A percentile compares a stretch with the other conserved stretches of the same genome.
Evolutionary conservation across 2,329 filamentous ascomycete species (phyloP).

Genomic region (Fonsecaea monophora): DNA sequence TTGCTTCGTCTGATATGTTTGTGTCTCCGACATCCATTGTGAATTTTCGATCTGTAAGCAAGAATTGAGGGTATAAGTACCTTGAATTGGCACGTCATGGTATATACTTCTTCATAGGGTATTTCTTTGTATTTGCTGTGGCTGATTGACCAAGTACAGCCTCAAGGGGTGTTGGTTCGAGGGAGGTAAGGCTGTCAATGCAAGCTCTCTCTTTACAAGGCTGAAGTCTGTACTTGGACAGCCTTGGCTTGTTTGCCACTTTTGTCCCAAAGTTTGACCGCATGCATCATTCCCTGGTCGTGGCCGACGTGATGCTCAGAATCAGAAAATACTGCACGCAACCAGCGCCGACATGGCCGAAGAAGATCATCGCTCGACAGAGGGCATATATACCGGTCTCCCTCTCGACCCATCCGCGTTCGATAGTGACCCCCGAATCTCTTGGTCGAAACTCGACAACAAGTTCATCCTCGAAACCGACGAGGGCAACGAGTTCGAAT

Average conservation of each 20-base stretch:
- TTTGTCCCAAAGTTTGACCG: not conserved
- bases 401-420: constrained; percentile 70
- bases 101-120: too few species aligned
- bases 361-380: constrained; percentile 24
- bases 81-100: too few species aligned
- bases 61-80: too few species aligned
- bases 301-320: not conserved
- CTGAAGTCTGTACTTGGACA: not conserved
- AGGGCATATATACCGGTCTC: constrained; percentile 46
- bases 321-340: not conserved
- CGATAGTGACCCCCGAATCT: constrained; percentile 79
- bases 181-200: not conserved
- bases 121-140: too few species aligned
- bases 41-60: too few species aligned
- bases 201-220: not conserved
- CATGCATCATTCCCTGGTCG: not conserved
- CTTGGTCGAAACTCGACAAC: constrained; percentile 80
- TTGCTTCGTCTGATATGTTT: too few species aligned
- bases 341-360: constrained; percentile 25
- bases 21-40: too few species aligned
- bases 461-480: constrained; percentile 86
- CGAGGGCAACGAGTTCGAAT: constrained; percentile 84
- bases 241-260: constrained; percentile 5
- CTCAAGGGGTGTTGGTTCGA: not conserved
- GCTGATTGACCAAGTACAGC: not conserved